phyloP scores from a whole-genome alignment of 2,329 filamentous ascomycete species.

The Aquanectria penicillioides region DNA sequence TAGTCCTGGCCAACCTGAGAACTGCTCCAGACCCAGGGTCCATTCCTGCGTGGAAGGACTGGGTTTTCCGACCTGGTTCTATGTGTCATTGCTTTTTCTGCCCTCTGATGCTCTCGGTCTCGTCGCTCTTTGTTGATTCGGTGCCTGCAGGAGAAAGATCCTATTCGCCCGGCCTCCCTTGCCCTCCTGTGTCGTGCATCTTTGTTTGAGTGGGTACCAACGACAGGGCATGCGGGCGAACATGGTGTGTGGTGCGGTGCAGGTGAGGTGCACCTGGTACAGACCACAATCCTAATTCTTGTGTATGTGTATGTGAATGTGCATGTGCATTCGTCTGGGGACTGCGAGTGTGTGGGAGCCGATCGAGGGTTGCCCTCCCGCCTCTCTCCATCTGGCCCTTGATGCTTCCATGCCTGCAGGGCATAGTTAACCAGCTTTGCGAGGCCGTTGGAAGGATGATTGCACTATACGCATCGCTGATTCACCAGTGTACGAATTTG shows the following conservation, averaged over 20 bases:
- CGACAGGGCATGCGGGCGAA: constrained; percentile 30
- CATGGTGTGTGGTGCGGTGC: constrained; percentile 17
- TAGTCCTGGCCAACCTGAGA: not conserved
- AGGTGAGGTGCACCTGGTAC: not conserved
- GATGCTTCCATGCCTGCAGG: not conserved
- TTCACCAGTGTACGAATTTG: not conserved
- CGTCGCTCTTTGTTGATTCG: constrained; percentile 15
- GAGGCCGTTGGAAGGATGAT: constrained; percentile 14
- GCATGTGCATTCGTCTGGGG: too few relatives aligned
- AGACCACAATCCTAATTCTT: not conserved
- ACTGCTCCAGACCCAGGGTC: not conserved
- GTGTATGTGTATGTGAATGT: not conserved
- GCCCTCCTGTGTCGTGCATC: constrained; percentile 42
- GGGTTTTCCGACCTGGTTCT: constrained; percentile 4
- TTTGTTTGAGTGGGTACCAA: too few relatives aligned
- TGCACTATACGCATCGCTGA: not conserved
- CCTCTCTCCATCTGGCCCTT: too few relatives aligned
- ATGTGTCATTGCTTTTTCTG: constrained; percentile 15
- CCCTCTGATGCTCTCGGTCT: constrained; percentile 11
- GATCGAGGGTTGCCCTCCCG: too few relatives aligned
- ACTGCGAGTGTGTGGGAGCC: too few relatives aligned
- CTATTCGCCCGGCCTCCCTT: constrained; percentile 32
- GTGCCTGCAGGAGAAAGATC: constrained; percentile 34
- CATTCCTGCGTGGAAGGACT: constrained; percentile 14
- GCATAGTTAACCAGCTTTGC: not conserved